Base-by-base conservation (phyloP, 768 basidiomycete genomes). In the Serendipita vermifera region DNA sequence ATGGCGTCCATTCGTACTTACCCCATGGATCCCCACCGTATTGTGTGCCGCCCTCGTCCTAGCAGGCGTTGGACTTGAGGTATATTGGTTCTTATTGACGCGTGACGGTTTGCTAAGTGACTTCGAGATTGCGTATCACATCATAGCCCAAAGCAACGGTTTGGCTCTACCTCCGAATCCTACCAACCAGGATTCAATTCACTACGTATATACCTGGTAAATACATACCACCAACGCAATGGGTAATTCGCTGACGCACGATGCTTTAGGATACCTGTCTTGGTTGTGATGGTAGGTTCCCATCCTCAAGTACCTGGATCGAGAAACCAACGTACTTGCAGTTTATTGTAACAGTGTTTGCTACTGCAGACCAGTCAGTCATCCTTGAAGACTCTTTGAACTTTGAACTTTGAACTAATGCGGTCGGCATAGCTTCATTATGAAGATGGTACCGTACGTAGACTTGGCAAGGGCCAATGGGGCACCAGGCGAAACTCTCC, bases 121-220 rank as follows among this genome's bases (percentile, higher is more conserved):
- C 39, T 26, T 41, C 3, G 17, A 51, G 46, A 31, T 51, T 51
- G 46, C 22, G 5, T 22, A 51, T 31, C 9, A 11, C 17, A 31
- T 31, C 5, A 51, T 29, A 5, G 32, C n/a, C 17, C 26, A 26
- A 51, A 20, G 27, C 7, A 51, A 51, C 24, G 46, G 46, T 7
- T 51, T 22, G 46, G 22, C n/a, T 22, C 17, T 51, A 31, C 46
- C 46, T 20, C 46, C 46, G 20, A 26, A 41, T 41, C 39, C 39
- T 41, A 51, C 22, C n/a, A 15, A 31, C 22, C 26, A 29, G 29
- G 24, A 51, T 29, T 51, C 26, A 2, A 51, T 51, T 29, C 46
- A 51, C 32, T 51, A 51, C 24, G 46, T 31, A 26, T 20, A 51
- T 29, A 51, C 46, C 17, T 51, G 46, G 46, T 51, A 51, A n/a